These are phyloP conservation scores for Sugiyamaella qingdaonensis DNA, from an alignment of 805 yeast species.

Conservation along the genomic window DNA sequence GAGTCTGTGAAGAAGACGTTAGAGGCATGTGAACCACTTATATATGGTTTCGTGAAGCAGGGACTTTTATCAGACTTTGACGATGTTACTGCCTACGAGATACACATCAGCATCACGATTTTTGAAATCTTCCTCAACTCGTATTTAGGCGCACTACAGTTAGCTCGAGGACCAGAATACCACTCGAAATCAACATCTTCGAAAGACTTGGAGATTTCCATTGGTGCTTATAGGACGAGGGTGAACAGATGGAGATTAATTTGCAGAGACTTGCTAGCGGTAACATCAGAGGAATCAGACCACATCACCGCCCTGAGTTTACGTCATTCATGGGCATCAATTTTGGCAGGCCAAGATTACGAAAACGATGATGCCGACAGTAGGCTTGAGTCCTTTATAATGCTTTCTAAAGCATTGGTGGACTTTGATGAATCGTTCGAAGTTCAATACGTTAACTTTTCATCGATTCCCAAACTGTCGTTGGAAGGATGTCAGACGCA, in stretches of 20 bases:
- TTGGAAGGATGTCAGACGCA: slow-evolving; percentile 51
- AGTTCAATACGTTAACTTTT: slow-evolving; percentile 54
- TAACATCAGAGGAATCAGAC: not conserved
- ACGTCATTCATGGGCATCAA: slow-evolving; percentile 47
- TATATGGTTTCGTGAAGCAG: slow-evolving; percentile 14
- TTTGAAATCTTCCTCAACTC: slow-evolving; percentile 24
- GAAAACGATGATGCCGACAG: slow-evolving; percentile 34
- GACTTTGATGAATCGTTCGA: slow-evolving; percentile 22
- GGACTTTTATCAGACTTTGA: not conserved
- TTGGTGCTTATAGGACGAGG: slow-evolving; percentile 1
- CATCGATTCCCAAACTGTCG: slow-evolving; percentile 54
- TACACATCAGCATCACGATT: slow-evolving; percentile 2
- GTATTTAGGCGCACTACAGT: slow-evolving; percentile 13
- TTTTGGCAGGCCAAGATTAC: slow-evolving; percentile 42
- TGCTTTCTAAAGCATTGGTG: slow-evolving; percentile 17
- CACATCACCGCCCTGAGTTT: slow-evolving; percentile 19
- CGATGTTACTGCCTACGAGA: not conserved
- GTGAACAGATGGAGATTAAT: slow-evolving; percentile 20
- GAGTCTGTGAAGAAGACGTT: slow-evolving; percentile 33
- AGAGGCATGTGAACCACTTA: slow-evolving; percentile 24
- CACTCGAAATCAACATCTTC: slow-evolving; percentile 10
- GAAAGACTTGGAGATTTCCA: slow-evolving; percentile 14
- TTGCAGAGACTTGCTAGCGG: slow-evolving; percentile 15
- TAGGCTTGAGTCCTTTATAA: slow-evolving; percentile 25
- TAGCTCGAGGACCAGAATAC: slow-evolving; percentile 5